Evolutionary conservation across 352 stramenopile species (phyloP).

Genomic region (Plasmopara halstedii): DNA sequence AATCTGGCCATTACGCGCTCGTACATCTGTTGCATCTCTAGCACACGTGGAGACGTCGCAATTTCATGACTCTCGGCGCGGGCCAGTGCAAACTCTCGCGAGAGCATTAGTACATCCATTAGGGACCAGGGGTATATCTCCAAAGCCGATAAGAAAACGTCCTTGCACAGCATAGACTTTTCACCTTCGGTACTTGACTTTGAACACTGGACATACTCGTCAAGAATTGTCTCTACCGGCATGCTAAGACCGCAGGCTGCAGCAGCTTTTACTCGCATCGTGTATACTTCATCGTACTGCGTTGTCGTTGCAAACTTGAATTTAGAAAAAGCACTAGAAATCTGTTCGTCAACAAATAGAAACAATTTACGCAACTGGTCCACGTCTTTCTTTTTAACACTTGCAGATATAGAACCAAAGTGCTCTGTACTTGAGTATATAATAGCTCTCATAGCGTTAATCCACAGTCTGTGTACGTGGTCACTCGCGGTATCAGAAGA

Average conservation of each 20-base stretch:
- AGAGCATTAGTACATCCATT: constrained; percentile 44
- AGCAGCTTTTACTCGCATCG: constrained; percentile 52
- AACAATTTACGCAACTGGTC: constrained; percentile 52
- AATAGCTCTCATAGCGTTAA: constrained; percentile 53
- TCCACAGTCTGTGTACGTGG: constrained; percentile 41
- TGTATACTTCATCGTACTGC: constrained; percentile 51
- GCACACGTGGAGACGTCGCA: constrained; percentile 30
- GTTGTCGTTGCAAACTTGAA: constrained; percentile 29
- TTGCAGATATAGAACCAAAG: constrained; percentile 38
- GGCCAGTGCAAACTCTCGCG: constrained; percentile 28
- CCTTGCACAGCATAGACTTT: constrained; percentile 21
- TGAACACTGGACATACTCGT: constrained; percentile 45
- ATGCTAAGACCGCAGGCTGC: constrained; percentile 40
- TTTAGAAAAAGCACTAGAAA: constrained; percentile 45
- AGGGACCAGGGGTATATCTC: constrained; percentile 54
- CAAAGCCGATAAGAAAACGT: constrained; percentile 34
- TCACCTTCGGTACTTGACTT: constrained; percentile 10
- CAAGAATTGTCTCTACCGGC: constrained; percentile 40
- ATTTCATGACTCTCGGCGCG: constrained; percentile 34
- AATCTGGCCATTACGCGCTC: constrained; percentile 27
- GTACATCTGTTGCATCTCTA: constrained; percentile 39
- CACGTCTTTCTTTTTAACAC: constrained; percentile 29
- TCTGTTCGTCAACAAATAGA: constrained; percentile 47
- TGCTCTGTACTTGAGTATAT: constrained; percentile 52
- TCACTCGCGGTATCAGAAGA: constrained; percentile 18